A percentile compares a stretch with the other conserved stretches of the same genome.
Evolutionary conservation across 139 green algal genomes (phyloP).

Genomic region (Chlamydomonas asymmetrica): DNA sequence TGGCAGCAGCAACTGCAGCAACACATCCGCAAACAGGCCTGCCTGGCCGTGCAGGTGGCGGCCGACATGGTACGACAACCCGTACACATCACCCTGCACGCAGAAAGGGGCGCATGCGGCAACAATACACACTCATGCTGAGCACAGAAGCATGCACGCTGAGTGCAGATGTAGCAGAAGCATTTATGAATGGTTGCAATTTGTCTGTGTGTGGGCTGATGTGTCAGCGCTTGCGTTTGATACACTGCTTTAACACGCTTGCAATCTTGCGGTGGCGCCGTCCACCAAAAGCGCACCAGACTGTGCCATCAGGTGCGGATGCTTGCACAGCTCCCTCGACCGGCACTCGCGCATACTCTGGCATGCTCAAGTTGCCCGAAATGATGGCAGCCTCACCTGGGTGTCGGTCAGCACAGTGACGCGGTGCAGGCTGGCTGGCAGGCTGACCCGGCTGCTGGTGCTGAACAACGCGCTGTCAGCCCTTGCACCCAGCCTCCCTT

Average conservation of each 20-base stretch:
- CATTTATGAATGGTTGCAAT: not conserved
- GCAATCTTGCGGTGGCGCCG: not conserved
- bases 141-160: not conserved
- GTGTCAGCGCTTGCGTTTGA: not conserved
- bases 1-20: slow-evolving; percentile 21
- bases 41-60: slow-evolving; percentile 56
- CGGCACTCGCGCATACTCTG: not conserved
- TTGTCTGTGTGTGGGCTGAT: not conserved
- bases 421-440: slow-evolving; percentile 73
- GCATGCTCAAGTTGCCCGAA: slow-evolving; percentile 46
- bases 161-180: no score
- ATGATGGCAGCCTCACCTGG: no score
- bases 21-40: slow-evolving; percentile 53
- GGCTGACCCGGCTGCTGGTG: slow-evolving; percentile 62
- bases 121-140: not conserved
- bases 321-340: not conserved
- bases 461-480: slow-evolving; percentile 39
- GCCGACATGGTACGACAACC: slow-evolving; percentile 71
- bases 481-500: no score
- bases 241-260: not conserved
- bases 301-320: not conserved
- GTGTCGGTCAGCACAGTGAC: no score
- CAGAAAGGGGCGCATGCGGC: slow-evolving; percentile 22
- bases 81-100: slow-evolving; percentile 47
- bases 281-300: not conserved